Base-by-base conservation (phyloP, 2,329 filamentous ascomycete species). In the Cercospora citrullina region DNA sequence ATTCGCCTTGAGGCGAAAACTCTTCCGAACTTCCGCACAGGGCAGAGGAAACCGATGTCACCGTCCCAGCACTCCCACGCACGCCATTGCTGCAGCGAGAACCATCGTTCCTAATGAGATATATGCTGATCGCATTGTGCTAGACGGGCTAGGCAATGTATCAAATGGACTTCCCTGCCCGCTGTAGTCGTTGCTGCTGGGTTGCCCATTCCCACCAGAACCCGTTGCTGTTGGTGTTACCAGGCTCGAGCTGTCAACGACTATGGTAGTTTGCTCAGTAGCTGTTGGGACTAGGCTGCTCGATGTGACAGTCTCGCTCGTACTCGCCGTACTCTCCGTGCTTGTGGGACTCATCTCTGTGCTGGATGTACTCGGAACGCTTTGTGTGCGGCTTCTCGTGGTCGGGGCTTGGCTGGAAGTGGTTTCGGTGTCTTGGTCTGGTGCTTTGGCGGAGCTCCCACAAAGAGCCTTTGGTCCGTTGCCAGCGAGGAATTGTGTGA, bases 101-200 rank as follows among this genome's bases (percentile, higher is more conserved):
- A 51, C 10, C 10, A 51, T 23, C 45, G 45, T 51, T 23, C 18
- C 45, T 21, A 51, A 10, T 10, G 45, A 23, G 18, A 51, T 21
- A 51, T 23, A 51, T 51, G 45, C 21, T 21, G 45, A 51, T 51
- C 45, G 28, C 36, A 51, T 45, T 18, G 63, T 45, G 18, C 33
- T 59, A 26, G 64, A 48, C 4, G 70, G 69, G 39, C 72, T 74
- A 23, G 69, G 69, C 14, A 67, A 45, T 28, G 68, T 74, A 68
- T 83, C 81, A 67, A 84, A 84, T 5, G 81, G 82, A 63, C 79
- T 82, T n/a, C 82, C 82, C 16, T 81, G 81, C 21, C 81, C 81
- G 12, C 78, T 80, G 18, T 68, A 66, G 28, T 78, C 76, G 21
- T 75, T 70, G 60, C 76, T 79, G 9, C 76, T 76, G 18, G 77